Conservation (phyloP, 1,139 yeast genomes). For the Yamadazyma siamensis region DNA sequence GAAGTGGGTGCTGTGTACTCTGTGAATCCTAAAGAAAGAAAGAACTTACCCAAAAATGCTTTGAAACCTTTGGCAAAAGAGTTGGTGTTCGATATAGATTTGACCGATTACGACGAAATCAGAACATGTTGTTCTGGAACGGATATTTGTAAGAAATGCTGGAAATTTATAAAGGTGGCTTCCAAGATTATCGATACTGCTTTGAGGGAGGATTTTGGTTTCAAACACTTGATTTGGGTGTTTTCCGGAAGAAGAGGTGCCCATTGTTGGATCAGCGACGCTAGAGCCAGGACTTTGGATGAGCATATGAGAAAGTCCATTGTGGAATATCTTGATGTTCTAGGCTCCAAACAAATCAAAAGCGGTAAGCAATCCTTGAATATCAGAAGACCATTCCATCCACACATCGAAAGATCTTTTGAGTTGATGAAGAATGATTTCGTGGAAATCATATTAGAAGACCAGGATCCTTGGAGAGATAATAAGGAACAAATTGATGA, state of each 20-base stretch:
- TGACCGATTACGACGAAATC: conserved; percentile 91
- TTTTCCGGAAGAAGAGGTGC: conserved; percentile 99
- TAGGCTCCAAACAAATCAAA: conserved; percentile 48
- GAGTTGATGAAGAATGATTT: conserved; percentile 64
- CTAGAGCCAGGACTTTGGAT: conserved; percentile 68
- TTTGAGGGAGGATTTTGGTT: conserved; percentile 84
- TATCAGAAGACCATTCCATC: conserved; percentile 81
- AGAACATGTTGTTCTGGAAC: conserved; percentile 93
- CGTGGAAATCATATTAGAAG: conserved; percentile 61
- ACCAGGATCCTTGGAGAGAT: conserved; percentile 76
- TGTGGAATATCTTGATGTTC: conserved; percentile 78
- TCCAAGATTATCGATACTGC: conserved; percentile 71
- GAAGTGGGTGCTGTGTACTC: conserved; percentile 94
- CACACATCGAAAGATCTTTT: conserved; percentile 76
- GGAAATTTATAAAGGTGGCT: conserved; percentile 93
- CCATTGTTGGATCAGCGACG: conserved; percentile 96
- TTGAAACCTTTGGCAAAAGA: conserved; percentile 84
- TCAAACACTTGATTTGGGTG: conserved; percentile 85
- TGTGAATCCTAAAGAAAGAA: conserved; percentile 81
- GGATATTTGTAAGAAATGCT: conserved; percentile 81
- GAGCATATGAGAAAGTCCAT: conserved; percentile 75
- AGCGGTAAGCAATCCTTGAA: conserved; percentile 38
- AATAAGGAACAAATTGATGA: conserved; percentile 42
- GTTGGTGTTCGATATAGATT: conserved; percentile 92
- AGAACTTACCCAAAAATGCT: conserved; percentile 71